phyloP scores from a whole-genome alignment of 768 basidiomycete genomes.

The Collybia sordida region DNA sequence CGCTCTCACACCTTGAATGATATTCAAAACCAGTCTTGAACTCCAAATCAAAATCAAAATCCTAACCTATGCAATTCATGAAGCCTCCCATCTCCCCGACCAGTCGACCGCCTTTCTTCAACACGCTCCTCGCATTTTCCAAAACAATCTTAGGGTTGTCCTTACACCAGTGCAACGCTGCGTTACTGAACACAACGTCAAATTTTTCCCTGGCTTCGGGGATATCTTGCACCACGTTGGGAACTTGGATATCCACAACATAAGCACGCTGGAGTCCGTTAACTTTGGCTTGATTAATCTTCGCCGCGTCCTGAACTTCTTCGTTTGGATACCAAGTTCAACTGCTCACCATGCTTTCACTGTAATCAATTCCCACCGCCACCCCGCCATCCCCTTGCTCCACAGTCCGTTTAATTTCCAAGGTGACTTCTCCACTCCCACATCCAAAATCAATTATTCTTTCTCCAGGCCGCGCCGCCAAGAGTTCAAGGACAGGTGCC shows the following conservation, averaged over 20 bases:
- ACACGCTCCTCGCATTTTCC: constrained; percentile 51
- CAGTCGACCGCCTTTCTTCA: constrained; percentile 72
- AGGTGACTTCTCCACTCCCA: constrained; percentile 78
- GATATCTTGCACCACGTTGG: constrained; percentile 36
- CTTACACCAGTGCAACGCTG: constrained; percentile 87
- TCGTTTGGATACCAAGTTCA: not conserved
- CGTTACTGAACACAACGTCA: constrained; percentile 80
- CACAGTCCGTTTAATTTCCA: constrained; percentile 55
- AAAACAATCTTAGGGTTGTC: constrained; percentile 66
- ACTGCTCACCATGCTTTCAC: constrained; percentile 64
- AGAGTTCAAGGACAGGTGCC: constrained; percentile 54
- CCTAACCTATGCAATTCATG: constrained; percentile 65
- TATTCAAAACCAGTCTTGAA: not conserved
- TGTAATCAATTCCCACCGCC: constrained; percentile 66
- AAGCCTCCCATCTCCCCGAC: constrained; percentile 80
- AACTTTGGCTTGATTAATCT: constrained; percentile 54
- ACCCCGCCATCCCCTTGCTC: constrained; percentile 39
- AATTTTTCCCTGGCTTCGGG: constrained; percentile 39
- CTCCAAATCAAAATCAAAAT: not conserved
- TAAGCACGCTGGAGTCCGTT: constrained; percentile 48
- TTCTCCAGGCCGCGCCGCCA: constrained; percentile 66
- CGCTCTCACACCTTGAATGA: constrained; percentile 53
- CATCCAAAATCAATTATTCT: constrained; percentile 78
- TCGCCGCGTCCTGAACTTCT: not conserved
- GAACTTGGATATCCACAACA: constrained; percentile 53